Percentiles rank a stretch among this genome's conserved stretches.
Conservation (phyloP, 495 filamentous ascomycete genomes). For the Amphirosellinia nigrospora region DNA sequence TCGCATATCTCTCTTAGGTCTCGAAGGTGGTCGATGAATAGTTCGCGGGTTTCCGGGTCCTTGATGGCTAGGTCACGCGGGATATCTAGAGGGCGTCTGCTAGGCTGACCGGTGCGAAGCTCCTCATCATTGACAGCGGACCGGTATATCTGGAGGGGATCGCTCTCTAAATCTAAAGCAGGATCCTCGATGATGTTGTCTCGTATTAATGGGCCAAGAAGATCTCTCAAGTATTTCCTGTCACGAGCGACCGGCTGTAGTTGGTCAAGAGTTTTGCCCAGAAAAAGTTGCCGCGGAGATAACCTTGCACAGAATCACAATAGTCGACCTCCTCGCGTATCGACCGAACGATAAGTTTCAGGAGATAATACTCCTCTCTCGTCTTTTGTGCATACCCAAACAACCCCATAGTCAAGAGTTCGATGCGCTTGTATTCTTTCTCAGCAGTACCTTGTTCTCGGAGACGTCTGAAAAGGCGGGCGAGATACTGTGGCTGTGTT, state of each 20-base stretch:
- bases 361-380: constrained; percentile 93
- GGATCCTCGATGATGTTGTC: constrained; percentile 92
- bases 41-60: constrained; percentile 86
- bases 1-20: constrained; percentile 93
- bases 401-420: constrained; percentile 93
- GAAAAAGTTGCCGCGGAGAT: constrained; percentile 88
- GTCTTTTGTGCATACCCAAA: constrained; percentile 98
- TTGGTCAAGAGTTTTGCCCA: constrained; percentile 84
- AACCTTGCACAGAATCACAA: constrained; percentile 77
- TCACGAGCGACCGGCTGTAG: constrained; percentile 90
- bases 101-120: constrained; percentile 84
- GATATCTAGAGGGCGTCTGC: constrained; percentile 77
- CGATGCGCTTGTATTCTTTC: constrained; percentile 89
- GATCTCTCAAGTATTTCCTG: constrained; percentile 86
- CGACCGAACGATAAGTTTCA: constrained; percentile 84
- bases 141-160: constrained; percentile 96
- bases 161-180: constrained; percentile 90
- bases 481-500: constrained; percentile 94
- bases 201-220: constrained; percentile 80
- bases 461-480: constrained; percentile 81
- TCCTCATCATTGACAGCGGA: constrained; percentile 96
- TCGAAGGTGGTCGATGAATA: constrained; percentile 91
- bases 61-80: constrained; percentile 90
- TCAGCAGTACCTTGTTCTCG: constrained; percentile 86
- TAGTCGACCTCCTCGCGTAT: constrained; percentile 86